These are phyloP conservation scores for Chloranthus sessilifolius DNA, from an alignment of 164 flowering plant species.

Conservation along the genomic window DNA sequence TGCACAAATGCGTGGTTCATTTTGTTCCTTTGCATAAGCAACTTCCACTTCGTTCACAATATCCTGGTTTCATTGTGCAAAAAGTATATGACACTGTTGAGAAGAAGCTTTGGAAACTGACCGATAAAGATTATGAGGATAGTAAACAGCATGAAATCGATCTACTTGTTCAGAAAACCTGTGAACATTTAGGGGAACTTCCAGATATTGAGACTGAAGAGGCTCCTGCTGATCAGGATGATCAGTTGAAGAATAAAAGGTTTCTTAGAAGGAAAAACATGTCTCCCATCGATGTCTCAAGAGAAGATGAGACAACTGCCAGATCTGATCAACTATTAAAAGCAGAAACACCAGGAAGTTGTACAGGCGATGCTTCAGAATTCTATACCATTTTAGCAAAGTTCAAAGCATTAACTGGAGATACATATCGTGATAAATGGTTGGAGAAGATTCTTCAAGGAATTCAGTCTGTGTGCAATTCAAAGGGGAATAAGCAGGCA, in stretches of 20 bases:
- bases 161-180: conserved; percentile 82
- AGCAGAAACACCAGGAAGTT: conserved; percentile 78
- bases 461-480: conserved; percentile 42
- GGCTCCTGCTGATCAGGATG: conserved; percentile 38
- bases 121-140: conserved; percentile 92
- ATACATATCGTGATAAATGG: conserved; percentile 71
- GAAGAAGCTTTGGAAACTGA: conserved; percentile 69
- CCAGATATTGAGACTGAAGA: conserved; percentile 70
- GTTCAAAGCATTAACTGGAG: conserved; percentile 63
- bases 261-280: conserved; percentile 46
- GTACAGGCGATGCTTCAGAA: conserved; percentile 43
- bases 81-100: conserved; percentile 83
- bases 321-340: conserved; percentile 38
- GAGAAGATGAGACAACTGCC: conserved; percentile 45
- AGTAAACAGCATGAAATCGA: conserved; percentile 80
- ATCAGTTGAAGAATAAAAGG: conserved; percentile 43
- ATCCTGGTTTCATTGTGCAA: conserved; percentile 94
- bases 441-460: conserved; percentile 72
- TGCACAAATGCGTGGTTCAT: conserved; percentile 97
- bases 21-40: conserved; percentile 85
- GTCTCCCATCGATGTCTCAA: conserved; percentile 67
- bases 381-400: conserved; percentile 40
- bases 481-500: conserved; percentile 19
- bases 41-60: conserved; percentile 63
- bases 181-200: conserved; percentile 63